A percentile compares a stretch with the other conserved stretches of the same genome.
These are phyloP conservation scores for Schwanniomyces yamadae DNA, from an alignment of 805 yeast genomes.

Conservation along the genomic window DNA sequence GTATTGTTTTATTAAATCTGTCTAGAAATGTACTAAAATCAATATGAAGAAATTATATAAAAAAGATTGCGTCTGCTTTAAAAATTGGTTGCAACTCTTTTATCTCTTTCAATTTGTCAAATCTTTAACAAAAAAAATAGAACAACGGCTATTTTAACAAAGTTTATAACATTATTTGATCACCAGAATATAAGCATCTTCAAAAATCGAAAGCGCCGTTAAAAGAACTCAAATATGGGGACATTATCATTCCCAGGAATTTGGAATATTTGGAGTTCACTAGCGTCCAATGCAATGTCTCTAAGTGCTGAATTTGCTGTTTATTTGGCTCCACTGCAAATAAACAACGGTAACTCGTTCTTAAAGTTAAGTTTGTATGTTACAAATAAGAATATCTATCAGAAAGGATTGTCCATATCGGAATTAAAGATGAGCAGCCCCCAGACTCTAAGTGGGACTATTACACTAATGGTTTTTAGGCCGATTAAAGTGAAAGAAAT, in stretches of 20 bases:
- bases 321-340: background rate
- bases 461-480: conserved; percentile 4
- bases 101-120: too few relatives aligned
- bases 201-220: too few relatives aligned
- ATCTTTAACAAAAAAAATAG: too few relatives aligned
- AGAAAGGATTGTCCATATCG: conserved; percentile 10
- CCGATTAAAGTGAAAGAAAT: conserved; percentile 5
- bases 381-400: conserved; percentile 9
- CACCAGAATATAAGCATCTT: too few relatives aligned
- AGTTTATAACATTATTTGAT: too few relatives aligned
- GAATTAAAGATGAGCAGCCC: conserved; percentile 6
- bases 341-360: conserved; percentile 1
- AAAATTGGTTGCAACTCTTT: too few relatives aligned
- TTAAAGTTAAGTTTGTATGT: conserved; percentile 9
- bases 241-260: background rate
- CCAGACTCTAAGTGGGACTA: conserved; percentile 9
- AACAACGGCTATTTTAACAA: too few relatives aligned
- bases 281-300: background rate
- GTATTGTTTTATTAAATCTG: too few relatives aligned
- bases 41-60: too few relatives aligned
- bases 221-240: too few relatives aligned
- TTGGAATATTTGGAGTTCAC: conserved; percentile 13
- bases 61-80: too few relatives aligned
- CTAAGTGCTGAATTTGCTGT: background rate
- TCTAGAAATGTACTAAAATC: too few relatives aligned